phyloP scores from a whole-genome alignment of 2,329 filamentous ascomycete species.

The Pseudocercospora ulei region DNA sequence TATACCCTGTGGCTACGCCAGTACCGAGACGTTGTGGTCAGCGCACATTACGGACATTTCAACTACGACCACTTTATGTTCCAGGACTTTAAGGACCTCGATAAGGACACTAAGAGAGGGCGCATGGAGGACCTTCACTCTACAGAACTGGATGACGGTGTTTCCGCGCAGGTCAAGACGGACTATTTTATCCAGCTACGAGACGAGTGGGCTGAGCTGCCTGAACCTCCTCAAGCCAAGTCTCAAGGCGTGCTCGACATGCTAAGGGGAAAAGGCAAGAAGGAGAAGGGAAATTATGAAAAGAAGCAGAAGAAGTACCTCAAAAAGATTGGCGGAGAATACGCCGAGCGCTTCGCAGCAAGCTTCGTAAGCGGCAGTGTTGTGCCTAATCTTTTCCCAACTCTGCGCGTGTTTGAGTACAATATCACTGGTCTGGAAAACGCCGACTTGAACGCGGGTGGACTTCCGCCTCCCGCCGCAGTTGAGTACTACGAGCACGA shows the following conservation, averaged over 20 bases:
- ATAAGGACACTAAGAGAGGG: slow-evolving; percentile 46
- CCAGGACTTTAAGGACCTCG: slow-evolving; percentile 70
- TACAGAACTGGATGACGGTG: slow-evolving; percentile 34
- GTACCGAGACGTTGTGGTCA: slow-evolving; percentile 80
- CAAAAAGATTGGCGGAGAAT: slow-evolving; percentile 65
- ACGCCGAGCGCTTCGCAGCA: slow-evolving; percentile 74
- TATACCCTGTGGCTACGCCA: slow-evolving; percentile 84
- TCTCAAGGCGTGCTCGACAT: slow-evolving; percentile 24
- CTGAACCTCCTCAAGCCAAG: slow-evolving; percentile 41
- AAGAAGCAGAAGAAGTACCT: slow-evolving; percentile 49
- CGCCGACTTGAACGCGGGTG: slow-evolving; percentile 2
- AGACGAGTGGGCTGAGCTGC: slow-evolving; percentile 65
- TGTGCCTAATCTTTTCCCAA: slow-evolving; percentile 86
- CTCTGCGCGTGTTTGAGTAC: slow-evolving; percentile 73
- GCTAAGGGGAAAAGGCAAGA: slow-evolving; percentile 30
- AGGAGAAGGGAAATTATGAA: slow-evolving; percentile 41
- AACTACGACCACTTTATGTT: slow-evolving; percentile 96
- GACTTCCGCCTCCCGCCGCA: slow-evolving; percentile 19
- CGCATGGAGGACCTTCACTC: slow-evolving; percentile 31
- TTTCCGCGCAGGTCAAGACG: slow-evolving; percentile 57
- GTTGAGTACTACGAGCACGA: slow-evolving; percentile 31
- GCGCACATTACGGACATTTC: slow-evolving; percentile 84
- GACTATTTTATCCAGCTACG: slow-evolving; percentile 74
- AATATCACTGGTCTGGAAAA: slow-evolving; percentile 69
- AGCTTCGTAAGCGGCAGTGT: slow-evolving; percentile 75